These are phyloP conservation scores for Leucocoprinus leucothites DNA, from an alignment of 768 basidiomycete genomes.

Conservation along the genomic window DNA sequence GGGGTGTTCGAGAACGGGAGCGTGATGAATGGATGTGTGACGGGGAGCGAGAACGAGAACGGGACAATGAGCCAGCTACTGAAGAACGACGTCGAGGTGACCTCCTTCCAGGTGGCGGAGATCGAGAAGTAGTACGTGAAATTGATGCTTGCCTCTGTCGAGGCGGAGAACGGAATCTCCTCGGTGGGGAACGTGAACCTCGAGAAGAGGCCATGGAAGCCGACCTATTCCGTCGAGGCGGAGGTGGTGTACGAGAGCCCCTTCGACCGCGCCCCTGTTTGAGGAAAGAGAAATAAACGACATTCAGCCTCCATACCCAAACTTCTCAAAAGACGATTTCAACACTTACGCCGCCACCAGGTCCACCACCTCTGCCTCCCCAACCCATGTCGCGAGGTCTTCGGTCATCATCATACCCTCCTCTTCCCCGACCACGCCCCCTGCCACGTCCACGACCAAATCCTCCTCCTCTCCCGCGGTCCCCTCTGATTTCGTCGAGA, in stretches of 20 bases:
- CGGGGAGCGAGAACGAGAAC: constrained; percentile 36
- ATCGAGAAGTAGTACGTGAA: constrained; percentile 24
- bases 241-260: constrained; percentile 42
- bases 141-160: constrained; percentile 18
- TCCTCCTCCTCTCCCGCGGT: constrained; percentile 50
- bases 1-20: constrained; percentile 41
- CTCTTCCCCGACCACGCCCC: constrained; percentile 55
- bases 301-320: background rate
- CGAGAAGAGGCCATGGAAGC: constrained; percentile 17
- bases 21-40: constrained; percentile 38
- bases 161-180: constrained; percentile 24
- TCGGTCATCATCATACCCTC: constrained; percentile 43
- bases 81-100: constrained; percentile 24
- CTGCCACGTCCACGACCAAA: constrained; percentile 59
- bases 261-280: constrained; percentile 44
- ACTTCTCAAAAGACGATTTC: constrained; percentile 10
- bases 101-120: background rate
- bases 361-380: constrained; percentile 63
- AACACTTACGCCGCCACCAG: constrained; percentile 20
- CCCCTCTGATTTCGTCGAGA: constrained; percentile 62
- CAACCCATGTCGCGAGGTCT: constrained; percentile 58
- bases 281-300: background rate
- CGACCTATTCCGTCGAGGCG: constrained; percentile 23
- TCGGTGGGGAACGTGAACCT: constrained; percentile 38
- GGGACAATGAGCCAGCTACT: constrained; percentile 38